Conservation (phyloP, 768 basidiomycete species). For the Suillus clintonianus region DNA sequence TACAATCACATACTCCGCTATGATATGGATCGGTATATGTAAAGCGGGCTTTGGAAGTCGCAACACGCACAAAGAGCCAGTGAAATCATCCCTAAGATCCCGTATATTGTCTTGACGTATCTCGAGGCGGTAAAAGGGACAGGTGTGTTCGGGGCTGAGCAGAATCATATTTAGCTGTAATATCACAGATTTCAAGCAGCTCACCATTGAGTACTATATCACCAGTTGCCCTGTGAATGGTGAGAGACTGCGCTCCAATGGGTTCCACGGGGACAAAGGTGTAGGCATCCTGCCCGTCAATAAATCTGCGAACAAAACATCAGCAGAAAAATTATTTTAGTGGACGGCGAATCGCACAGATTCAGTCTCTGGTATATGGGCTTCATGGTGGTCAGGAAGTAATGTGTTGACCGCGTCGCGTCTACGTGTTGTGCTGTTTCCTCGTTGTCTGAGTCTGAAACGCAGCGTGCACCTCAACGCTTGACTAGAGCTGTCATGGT, state of each 20-base stretch:
- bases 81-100: constrained; percentile 77
- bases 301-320: constrained; percentile 48
- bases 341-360: constrained; percentile 45
- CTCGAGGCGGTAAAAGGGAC: constrained; percentile 58
- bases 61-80: constrained; percentile 63
- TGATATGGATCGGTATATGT: background rate
- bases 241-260: constrained; percentile 62
- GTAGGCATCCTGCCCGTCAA: constrained; percentile 72
- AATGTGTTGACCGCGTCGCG: constrained; percentile 15
- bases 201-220: constrained; percentile 72
- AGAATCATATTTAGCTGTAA: background rate
- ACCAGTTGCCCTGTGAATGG: constrained; percentile 72
- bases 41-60: background rate
- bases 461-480: constrained; percentile 10
- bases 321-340: constrained; percentile 8
- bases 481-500: constrained; percentile 44
- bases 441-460: constrained; percentile 40
- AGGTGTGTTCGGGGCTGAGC: constrained; percentile 53
- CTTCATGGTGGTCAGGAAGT: constrained; percentile 51
- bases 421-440: constrained; percentile 10
- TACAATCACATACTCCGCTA: constrained; percentile 93
- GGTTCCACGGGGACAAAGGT: constrained; percentile 73
- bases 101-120: constrained; percentile 68
- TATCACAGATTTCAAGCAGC: constrained; percentile 20
- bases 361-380: constrained; percentile 72